Conservation (phyloP, 2,329 filamentous ascomycete species). For the Colletotrichum sp. region DNA sequence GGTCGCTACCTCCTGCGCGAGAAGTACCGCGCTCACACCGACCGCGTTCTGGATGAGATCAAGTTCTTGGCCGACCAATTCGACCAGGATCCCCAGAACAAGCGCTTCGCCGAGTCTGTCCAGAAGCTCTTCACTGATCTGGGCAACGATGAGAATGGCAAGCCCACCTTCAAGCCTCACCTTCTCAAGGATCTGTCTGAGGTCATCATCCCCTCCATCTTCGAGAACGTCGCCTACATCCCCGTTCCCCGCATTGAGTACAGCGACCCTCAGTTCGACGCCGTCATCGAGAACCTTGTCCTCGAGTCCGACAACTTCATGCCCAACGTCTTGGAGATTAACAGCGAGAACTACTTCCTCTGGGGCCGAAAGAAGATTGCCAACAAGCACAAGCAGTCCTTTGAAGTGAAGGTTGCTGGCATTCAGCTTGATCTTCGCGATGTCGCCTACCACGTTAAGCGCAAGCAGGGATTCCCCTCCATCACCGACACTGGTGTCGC, state of each 20-base stretch:
- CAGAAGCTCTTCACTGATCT: constrained; percentile 87
- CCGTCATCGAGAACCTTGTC: constrained; percentile 91
- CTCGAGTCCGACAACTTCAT: constrained; percentile 97
- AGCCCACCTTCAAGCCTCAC: constrained; percentile 90
- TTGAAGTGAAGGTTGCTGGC: constrained; percentile 86
- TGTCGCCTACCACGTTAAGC: constrained; percentile 93
- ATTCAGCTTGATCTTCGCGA: constrained; percentile 92
- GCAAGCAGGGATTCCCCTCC: constrained; percentile 90
- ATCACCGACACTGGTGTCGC: constrained; percentile 87
- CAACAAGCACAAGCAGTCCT: constrained; percentile 76
- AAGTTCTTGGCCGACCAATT: constrained; percentile 92
- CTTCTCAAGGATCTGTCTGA: constrained; percentile 87
- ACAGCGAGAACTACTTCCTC: constrained; percentile 91
- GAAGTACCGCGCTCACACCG: constrained; percentile 85
- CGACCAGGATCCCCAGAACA: constrained; percentile 86
- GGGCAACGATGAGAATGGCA: constrained; percentile 85
- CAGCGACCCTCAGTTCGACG: constrained; percentile 82
- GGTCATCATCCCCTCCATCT: constrained; percentile 81
- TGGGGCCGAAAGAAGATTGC: constrained; percentile 89
- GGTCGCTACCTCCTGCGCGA: constrained; percentile 87
- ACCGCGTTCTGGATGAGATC: constrained; percentile 85
- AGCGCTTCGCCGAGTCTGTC: constrained; percentile 74
- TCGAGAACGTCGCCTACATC: constrained; percentile 88
- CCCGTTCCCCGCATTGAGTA: constrained; percentile 95
- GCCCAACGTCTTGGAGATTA: constrained; percentile 88